Percentiles rank a stretch among this genome's conserved stretches.
Conservation (phyloP, 2,329 filamentous ascomycete genomes). For the Aspergillus neotritici region DNA sequence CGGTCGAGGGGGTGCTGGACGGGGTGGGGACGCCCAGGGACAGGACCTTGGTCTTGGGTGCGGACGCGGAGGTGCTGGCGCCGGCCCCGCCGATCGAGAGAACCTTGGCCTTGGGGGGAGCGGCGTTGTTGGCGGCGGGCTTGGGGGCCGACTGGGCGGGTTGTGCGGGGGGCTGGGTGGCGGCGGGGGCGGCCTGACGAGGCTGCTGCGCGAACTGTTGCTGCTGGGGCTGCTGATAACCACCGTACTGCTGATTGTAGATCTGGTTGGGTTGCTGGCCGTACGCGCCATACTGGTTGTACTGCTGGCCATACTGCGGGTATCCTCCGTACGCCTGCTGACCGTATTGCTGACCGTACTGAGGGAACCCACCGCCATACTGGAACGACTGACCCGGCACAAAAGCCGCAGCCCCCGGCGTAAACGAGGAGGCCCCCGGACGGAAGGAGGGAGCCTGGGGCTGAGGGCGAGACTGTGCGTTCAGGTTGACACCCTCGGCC, state of each 20-base stretch:
- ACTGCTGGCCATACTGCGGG: constrained; percentile 41
- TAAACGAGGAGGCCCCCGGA: constrained; percentile 59
- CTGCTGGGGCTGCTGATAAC: constrained; percentile 43
- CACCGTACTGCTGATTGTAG: constrained; percentile 35
- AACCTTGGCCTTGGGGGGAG: constrained; percentile 54
- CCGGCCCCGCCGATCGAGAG: constrained; percentile 51
- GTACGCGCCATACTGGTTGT: constrained; percentile 42
- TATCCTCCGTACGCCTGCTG: constrained; percentile 46
- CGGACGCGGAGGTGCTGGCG: constrained; percentile 39
- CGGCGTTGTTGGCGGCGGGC: constrained; percentile 39
- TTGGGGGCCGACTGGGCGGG: constrained; percentile 45
- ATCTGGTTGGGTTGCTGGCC: constrained; percentile 40
- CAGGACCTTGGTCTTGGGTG: constrained; percentile 67
- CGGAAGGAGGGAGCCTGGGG: constrained; percentile 54
- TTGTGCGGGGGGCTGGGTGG: constrained; percentile 19
- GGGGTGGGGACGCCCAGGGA: constrained; percentile 57
- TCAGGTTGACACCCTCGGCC: constrained; percentile 69
- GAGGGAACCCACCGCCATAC: constrained; percentile 51
- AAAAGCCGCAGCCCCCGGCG: constrained; percentile 64
- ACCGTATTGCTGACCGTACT: constrained; percentile 49
- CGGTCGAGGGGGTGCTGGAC: constrained; percentile 36
- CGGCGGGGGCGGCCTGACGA: constrained; percentile 30
- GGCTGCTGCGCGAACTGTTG: constrained; percentile 29
- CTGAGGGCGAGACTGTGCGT: constrained; percentile 46
- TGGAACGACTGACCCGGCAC: constrained; percentile 66